Conservation (phyloP, 192 early-diverging fungal genomes). For the Entomortierella chlamydospora region DNA sequence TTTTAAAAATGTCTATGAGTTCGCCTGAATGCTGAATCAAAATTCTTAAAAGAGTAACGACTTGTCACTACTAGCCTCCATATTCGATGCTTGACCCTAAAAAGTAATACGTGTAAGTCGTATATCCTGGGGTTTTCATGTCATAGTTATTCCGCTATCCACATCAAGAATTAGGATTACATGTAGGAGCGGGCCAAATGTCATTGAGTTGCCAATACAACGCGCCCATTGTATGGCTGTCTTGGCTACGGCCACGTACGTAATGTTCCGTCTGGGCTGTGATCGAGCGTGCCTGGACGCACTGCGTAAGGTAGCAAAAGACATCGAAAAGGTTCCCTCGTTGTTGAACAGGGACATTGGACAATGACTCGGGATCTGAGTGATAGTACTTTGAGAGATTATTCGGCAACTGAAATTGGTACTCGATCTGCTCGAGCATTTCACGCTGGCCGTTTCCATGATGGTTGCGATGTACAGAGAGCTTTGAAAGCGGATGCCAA, state of each 20-base stretch:
- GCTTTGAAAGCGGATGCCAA: conserved; percentile 40
- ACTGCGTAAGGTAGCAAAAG: conserved; percentile 44
- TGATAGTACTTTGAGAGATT: conserved; percentile 13
- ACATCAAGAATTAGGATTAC: no score
- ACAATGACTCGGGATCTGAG: background rate
- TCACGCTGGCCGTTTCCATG: conserved; percentile 42
- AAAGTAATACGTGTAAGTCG: no score
- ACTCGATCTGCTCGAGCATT: conserved; percentile 48
- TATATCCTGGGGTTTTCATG: background rate
- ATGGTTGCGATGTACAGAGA: conserved; percentile 45
- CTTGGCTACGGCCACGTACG: conserved; percentile 9
- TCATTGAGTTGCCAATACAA: conserved; percentile 55
- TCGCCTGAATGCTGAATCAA: background rate
- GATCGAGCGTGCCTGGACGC: conserved; percentile 35
- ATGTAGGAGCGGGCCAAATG: conserved; percentile 46
- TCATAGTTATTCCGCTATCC: no score
- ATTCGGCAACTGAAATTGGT: conserved; percentile 22
- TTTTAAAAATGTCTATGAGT: background rate
- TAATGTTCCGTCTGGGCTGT: conserved; percentile 40
- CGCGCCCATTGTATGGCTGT: conserved; percentile 33
- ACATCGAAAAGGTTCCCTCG: conserved; percentile 9
- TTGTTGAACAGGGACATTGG: background rate
- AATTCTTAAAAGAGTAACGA: no score
- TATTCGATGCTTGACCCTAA: conserved; percentile 52
- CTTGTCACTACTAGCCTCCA: conserved; percentile 26